Evolutionary conservation across 2,329 filamentous ascomycete genomes (phyloP), one percentile per base, ranked within the genome.

Genomic region (Penicillium sp.): DNA sequence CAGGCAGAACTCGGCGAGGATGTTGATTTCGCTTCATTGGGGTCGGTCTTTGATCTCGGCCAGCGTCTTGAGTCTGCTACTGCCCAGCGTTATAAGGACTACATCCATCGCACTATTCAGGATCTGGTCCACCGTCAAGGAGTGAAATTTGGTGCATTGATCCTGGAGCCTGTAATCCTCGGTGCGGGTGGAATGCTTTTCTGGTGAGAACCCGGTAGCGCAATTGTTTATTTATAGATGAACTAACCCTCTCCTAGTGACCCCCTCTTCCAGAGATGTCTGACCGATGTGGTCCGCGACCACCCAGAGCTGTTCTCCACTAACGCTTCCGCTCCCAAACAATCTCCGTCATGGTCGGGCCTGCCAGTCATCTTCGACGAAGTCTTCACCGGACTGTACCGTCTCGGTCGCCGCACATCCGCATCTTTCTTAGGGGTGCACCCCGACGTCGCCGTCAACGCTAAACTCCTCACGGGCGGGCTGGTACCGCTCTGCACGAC

Each of bases 141-240:
- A 0, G 81, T 80, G 62, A 89, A 84, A 54, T 90, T 93, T 57
- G 91, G 91, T 1, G 88, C 89, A 8, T 74, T 95, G 12, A 86
- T 95, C 45, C 83, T 95, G 72, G 91, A 95, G 68, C 91, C 91
- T 0, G 79, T 95, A 9, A 81, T 95, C 7, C 81, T 95, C 2
- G 91, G 91, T 17, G 91, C 91, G 0, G 91, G 90, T 0, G 91
- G 91, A 45, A 95, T 95, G 91, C 77, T 89, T 1, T 85, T 95
- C 62, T 89, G 87, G 82, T 89, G 77, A 79, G 86, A 78, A 17
- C n/a, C 6, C 3, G 13, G 29, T 3, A 9, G 25, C 1, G 0
- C 1, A 6, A 27, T 21, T 4, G 1, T 31, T 35, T 5, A 19
- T 27, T 8, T 6, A 9, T 4, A n/a, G 4, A 41, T 21, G 13